A percentile compares a stretch with the other conserved stretches of the same genome.
These are phyloP conservation scores for Tritrichomonas musculus DNA, from an alignment of 208 protist species.

Conservation along the genomic window DNA sequence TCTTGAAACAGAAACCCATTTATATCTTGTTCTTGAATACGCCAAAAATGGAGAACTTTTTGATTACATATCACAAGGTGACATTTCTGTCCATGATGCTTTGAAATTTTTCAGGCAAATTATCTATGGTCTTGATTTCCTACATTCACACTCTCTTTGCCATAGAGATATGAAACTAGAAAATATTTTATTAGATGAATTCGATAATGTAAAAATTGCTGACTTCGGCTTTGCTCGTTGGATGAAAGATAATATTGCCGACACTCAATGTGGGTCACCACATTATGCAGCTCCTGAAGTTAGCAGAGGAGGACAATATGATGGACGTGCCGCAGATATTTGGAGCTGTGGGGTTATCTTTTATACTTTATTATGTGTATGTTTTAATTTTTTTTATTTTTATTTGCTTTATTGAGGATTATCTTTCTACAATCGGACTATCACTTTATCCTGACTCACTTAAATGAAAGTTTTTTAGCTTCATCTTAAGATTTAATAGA, in stretches of 20 bases:
- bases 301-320: background rate
- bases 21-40: background rate
- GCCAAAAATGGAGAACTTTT: conserved; percentile 1
- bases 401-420: too few species aligned
- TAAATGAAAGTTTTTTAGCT: too few species aligned
- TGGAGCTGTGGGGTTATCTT: conserved; percentile 7
- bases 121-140: conserved; percentile 33
- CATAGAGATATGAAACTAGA: conserved; percentile 42
- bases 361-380: background rate
- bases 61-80: background rate
- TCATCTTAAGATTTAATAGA: too few species aligned
- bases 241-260: background rate
- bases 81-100: background rate
- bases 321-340: background rate
- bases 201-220: background rate
- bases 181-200: conserved; percentile 34
- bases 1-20: background rate
- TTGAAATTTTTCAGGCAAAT: conserved; percentile 36
- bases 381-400: too few species aligned
- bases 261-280: conserved; percentile 31
- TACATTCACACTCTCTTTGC: conserved; percentile 29
- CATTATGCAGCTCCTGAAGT: conserved; percentile 35
- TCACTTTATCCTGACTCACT: too few species aligned
- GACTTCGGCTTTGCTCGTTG: conserved; percentile 22
- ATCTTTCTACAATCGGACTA: too few species aligned